phyloP scores from a whole-genome alignment of 257 asterid species.

The Solanum etuberosum region DNA sequence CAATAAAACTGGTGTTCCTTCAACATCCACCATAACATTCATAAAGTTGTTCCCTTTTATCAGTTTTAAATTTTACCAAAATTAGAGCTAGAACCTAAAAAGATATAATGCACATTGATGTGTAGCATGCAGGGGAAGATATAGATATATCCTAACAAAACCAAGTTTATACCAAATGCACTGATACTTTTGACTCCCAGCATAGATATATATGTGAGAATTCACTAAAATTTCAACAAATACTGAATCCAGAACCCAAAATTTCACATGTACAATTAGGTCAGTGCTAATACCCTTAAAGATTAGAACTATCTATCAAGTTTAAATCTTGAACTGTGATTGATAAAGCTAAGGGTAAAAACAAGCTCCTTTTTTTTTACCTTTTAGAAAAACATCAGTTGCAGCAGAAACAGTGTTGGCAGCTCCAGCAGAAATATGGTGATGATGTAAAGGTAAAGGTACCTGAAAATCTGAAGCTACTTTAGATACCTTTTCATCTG shows the following conservation, averaged over 20 bases:
- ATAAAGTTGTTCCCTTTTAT: neutral
- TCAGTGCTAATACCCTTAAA: neutral
- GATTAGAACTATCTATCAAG: neutral
- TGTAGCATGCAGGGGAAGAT: neutral
- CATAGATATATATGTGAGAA: neutral
- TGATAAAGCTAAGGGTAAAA: neutral
- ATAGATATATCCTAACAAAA: neutral
- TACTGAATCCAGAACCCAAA: neutral
- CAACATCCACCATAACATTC: neutral
- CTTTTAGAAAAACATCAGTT: conserved; percentile 50
- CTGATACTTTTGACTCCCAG: neutral
- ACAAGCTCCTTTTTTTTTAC: conserved; percentile 21
- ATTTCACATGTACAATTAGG: neutral
- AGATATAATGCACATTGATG: neutral
- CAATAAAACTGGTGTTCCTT: neutral
- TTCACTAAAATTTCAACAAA: neutral
- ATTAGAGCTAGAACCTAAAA: neutral
- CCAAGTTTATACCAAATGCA: neutral
- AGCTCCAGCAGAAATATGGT: conserved; percentile 16
- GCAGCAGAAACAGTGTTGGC: conserved; percentile 40
- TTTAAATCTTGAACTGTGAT: neutral
- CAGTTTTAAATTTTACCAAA: neutral
- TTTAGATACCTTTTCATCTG: conserved; percentile 44
- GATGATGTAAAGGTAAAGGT: conserved; percentile 25
- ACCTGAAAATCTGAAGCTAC: conserved; percentile 39